Conservation (phyloP, 768 basidiomycete species). For the Rhodotorula babjevae region DNA sequence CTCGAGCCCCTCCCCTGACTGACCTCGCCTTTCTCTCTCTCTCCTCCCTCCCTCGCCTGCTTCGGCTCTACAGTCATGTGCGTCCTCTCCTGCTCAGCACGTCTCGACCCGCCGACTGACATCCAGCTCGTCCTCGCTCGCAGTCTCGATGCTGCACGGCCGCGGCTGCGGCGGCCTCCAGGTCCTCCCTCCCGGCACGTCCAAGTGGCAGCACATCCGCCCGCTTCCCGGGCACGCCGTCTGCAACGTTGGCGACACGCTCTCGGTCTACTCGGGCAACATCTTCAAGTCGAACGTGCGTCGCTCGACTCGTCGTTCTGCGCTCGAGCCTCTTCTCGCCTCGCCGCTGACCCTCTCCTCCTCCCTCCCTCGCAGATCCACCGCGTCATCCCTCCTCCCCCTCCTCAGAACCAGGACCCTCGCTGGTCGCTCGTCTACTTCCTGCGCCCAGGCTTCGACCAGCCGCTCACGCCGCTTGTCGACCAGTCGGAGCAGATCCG, state of each 20-base stretch:
- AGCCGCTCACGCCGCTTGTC: slow-evolving; percentile 9
- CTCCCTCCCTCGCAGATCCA: slow-evolving; percentile 16
- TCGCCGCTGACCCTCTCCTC: neutral
- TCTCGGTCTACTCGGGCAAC: slow-evolving; percentile 30
- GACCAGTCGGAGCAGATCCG: slow-evolving; percentile 1
- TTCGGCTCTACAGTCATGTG: neutral
- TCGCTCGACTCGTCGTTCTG: no score
- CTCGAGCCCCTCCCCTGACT: no score
- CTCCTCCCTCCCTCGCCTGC: neutral
- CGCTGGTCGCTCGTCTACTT: slow-evolving; percentile 37
- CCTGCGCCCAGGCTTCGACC: slow-evolving; percentile 30
- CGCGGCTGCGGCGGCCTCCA: slow-evolving; percentile 37
- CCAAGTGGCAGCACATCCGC: slow-evolving; percentile 34
- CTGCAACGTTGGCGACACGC: slow-evolving; percentile 39
- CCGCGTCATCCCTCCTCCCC: slow-evolving; percentile 35
- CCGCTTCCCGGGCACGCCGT: slow-evolving; percentile 33
- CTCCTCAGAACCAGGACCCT: slow-evolving; percentile 7
- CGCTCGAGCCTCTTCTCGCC: no score
- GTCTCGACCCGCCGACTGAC: no score
- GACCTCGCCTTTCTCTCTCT: no score
- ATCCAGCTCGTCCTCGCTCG: neutral
- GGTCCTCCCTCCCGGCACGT: slow-evolving; percentile 29
- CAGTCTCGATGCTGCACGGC: slow-evolving; percentile 35
- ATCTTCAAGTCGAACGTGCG: slow-evolving; percentile 32
- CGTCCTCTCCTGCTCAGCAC: neutral